Evolutionary conservation across 2,329 filamentous ascomycete species (phyloP).

Genomic region (Elsinoe necatrix): DNA sequence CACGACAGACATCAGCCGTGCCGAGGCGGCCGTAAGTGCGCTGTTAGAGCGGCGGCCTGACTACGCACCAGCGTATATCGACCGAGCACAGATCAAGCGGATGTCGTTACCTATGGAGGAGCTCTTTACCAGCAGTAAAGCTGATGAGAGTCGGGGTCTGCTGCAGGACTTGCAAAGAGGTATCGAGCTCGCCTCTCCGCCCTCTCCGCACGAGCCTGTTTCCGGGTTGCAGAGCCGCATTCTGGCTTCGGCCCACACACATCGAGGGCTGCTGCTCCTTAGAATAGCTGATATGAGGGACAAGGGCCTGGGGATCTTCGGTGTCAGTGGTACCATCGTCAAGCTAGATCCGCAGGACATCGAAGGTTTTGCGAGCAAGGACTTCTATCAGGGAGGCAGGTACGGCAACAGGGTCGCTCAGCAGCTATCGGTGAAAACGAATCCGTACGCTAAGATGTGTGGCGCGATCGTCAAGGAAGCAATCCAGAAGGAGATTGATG

Average conservation of each 20-base stretch:
- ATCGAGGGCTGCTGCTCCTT: conserved; percentile 47
- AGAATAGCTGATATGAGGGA: conserved; percentile 30
- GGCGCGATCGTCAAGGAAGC: conserved; percentile 54
- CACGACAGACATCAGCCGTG: background rate
- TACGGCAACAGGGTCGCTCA: conserved; percentile 51
- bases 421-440: conserved; percentile 51
- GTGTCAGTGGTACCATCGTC: conserved; percentile 8
- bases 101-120: conserved; percentile 29
- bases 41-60: conserved; percentile 52
- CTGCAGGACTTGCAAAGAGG: conserved; percentile 37
- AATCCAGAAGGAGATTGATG: conserved; percentile 45
- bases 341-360: conserved; percentile 25
- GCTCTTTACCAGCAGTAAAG: conserved; percentile 15
- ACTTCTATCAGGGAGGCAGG: conserved; percentile 46
- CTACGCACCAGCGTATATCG: conserved; percentile 67
- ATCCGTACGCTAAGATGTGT: conserved; percentile 56
- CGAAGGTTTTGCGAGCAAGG: conserved; percentile 48
- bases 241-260: conserved; percentile 61
- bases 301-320: conserved; percentile 11
- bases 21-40: conserved; percentile 5
- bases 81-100: conserved; percentile 58
- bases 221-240: conserved; percentile 58
- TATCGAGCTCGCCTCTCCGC: conserved; percentile 51
- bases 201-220: conserved; percentile 43
- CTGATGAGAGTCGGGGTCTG: conserved; percentile 19